Percentiles rank a stretch among this genome's conserved stretches.
Conservation (phyloP, 2,329 filamentous ascomycete genomes). For the Colletotrichum higginsianum region DNA sequence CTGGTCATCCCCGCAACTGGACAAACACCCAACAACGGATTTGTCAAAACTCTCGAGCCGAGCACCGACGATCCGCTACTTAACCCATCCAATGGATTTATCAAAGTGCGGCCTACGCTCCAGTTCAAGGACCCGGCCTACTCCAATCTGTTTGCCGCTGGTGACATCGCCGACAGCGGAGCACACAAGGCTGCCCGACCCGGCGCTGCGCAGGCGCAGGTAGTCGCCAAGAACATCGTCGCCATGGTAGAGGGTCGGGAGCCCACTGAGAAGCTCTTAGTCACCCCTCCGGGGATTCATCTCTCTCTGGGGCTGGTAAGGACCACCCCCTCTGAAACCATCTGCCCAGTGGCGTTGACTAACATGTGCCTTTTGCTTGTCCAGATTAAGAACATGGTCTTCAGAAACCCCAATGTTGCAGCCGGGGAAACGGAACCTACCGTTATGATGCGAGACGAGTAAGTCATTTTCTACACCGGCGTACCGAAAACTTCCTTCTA, state of each 20-base stretch:
- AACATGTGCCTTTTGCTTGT: neutral
- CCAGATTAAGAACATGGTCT: constrained; percentile 22
- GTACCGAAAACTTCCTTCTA: neutral
- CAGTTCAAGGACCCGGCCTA: constrained; percentile 53
- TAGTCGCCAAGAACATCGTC: constrained; percentile 62
- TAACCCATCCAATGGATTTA: constrained; percentile 41
- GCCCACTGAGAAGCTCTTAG: constrained; percentile 23
- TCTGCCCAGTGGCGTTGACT: neutral
- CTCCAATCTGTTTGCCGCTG: constrained; percentile 63
- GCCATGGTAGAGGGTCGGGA: constrained; percentile 52
- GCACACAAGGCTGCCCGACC: constrained; percentile 60
- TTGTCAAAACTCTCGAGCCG: constrained; percentile 12
- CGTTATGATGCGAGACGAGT: constrained; percentile 23
- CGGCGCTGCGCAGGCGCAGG: constrained; percentile 58
- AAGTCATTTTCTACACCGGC: neutral
- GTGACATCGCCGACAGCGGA: constrained; percentile 65
- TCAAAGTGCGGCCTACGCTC: constrained; percentile 60
- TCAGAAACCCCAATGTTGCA: constrained; percentile 20
- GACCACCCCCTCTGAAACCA: no score
- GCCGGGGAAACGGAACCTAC: constrained; percentile 22
- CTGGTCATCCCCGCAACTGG: constrained; percentile 32
- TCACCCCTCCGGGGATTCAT: constrained; percentile 25
- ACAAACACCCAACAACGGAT: constrained; percentile 24
- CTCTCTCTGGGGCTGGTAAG: constrained; percentile 31
- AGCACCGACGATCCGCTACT: neutral